Evolutionary conservation across 176 grass and related monocot genomes (phyloP), one percentile per base, ranked within the genome.

Genomic region (Microstegium vimineum): DNA sequence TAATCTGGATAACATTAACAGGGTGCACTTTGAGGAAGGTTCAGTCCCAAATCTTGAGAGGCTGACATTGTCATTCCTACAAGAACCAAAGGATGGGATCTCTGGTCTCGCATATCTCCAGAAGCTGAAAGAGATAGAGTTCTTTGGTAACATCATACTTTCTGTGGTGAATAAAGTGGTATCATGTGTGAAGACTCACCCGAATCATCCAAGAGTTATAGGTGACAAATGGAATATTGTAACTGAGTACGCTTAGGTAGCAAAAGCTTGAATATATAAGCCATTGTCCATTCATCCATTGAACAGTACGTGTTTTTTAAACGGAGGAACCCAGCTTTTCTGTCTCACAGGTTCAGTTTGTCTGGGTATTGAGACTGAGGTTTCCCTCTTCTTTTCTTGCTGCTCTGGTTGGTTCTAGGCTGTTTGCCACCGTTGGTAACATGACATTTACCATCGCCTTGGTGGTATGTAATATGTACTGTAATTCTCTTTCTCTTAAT

Each of bases 181-280:
- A 17, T 63, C 75, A 12, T 45, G 59, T 10, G 25, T 64, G 37
- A 78, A 78, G 59, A 78, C 25, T 18, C 80, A 84, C 73, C 57
- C 80, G 45, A 82, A 82, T 32, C 54, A 31, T 31, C 80, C 80
- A 26, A 62, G 37, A 63, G 80, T 82, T 11, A 34, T 82, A 27
- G 54, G 38, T 11, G 80, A 82, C 52, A 82, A 73, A 62, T 72
- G 68, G 54, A 73, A 47, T 33, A 80, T 34, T 34, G 68, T 82
- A 46, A 82, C 69, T 13, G 68, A 82, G 4, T 82, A 82, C 7
- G 37, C 68, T 18, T 32, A 82, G 60, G 18, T 42, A 40, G 60
- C 60, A 63, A 16, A 31, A 49, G 45, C 15, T 49, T 49, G 41
- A 38, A 10, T 6, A 10, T 5, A 5, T 36, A 5, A 38, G 8